phyloP scores from a whole-genome alignment of 257 asterid genomes.

The Haberlea rhodopensis region DNA sequence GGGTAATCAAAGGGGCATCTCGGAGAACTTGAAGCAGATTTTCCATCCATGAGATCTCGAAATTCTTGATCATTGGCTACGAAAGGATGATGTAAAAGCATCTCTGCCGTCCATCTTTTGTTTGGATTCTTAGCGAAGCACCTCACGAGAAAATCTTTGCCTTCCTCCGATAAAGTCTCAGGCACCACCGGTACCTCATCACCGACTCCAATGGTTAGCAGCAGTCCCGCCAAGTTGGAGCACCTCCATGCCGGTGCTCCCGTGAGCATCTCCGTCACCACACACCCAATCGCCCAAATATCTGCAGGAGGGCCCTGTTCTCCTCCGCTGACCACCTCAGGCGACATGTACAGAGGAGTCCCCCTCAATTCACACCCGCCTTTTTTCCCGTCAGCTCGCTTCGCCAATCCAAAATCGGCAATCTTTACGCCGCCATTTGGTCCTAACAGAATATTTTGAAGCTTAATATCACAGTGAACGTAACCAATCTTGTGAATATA shows the following conservation, averaged over 20 bases:
- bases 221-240: constrained; percentile 14
- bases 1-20: constrained; percentile 21
- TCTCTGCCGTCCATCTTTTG: constrained; percentile 33
- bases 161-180: constrained; percentile 15
- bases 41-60: neutral
- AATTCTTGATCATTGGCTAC: neutral
- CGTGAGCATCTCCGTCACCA: constrained; percentile 26
- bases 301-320: constrained; percentile 28
- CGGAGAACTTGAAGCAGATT: constrained; percentile 18
- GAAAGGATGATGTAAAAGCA: constrained; percentile 29
- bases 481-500: too few relatives aligned
- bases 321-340: constrained; percentile 22
- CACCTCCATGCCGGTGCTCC: constrained; percentile 26
- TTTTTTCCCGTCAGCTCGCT: too few relatives aligned
- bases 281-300: constrained; percentile 29
- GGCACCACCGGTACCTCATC: constrained; percentile 27
- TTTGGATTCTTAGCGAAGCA: constrained; percentile 22
- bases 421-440: too few relatives aligned
- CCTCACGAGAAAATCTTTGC: constrained; percentile 26
- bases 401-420: too few relatives aligned
- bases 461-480: too few relatives aligned
- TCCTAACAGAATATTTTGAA: too few relatives aligned
- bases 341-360: constrained; percentile 27
- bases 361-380: constrained; percentile 31
- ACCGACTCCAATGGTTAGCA: constrained; percentile 24